Base-by-base conservation (phyloP, 202 grass and related monocot species). In the Cymbopogon flexuosus region DNA sequence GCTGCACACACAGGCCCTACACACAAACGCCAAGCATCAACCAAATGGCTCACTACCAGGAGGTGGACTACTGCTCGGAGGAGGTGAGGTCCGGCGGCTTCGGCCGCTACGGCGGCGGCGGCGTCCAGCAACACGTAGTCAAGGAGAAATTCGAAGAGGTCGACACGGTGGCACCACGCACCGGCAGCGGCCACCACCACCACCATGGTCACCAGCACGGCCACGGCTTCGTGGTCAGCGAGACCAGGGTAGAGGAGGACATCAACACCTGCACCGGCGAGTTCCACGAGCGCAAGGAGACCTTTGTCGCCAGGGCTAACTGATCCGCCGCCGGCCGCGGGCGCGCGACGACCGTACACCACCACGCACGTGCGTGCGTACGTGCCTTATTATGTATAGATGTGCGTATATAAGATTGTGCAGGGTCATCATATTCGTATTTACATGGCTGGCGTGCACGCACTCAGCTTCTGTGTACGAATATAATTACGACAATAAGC, bases 221-320 rank as follows among this genome's bases (percentile, higher is more conserved):
- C 76, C 68, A 62, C 60, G 83, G 61, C 39, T 4, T 78, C 3
- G 39, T 36, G 78, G 30, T 35, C 59, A 67, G 79, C 60, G 83
- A 86, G 79, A 82, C 22, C 40, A 85, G 5, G 78, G 8, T 89
- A 30, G 78, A 85, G 82, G 82, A 89, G 65, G 78, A 89, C 72
- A 0, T 89, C 78, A 85, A 89, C 79, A 82, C 78, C 49, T 22
- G 83, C 78, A 85, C 87, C 73, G 83, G 87, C 49, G 83, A 89
- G 87, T 78, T 78, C 83, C 87, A 78, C 73, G 78, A 89, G 83
- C 87, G 87, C 73, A 85, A 86, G 87, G 66, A 85, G 59, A 86
- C 15, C 79, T 10, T 73, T 60, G 3, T 74, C 36, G 33, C 51
- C 72, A 82, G 51, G 79, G 40, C 72, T 36, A 68, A 82, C 61